Base-by-base conservation (phyloP, 345 rosid genomes). In the Tarenaya hassleriana region DNA sequence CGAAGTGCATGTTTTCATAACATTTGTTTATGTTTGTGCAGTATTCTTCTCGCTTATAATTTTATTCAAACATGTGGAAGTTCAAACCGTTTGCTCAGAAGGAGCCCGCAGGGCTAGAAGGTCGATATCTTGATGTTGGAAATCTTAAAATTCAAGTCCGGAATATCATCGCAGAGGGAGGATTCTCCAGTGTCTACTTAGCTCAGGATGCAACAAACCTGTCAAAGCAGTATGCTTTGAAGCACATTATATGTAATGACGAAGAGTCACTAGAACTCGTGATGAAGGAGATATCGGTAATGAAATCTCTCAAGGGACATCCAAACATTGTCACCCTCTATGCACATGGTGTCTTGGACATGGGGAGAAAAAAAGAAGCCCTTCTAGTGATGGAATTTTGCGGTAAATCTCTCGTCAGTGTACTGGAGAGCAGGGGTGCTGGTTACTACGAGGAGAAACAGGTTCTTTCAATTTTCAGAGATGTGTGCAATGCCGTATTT, bases 191-290 rank as follows among this genome's bases (percentile, higher is more conserved):
- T 41, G 99, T 94, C 35, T 88, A 94, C 74, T 62, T 79, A 51
- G 97, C 94, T 41, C 84, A 73, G 42, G 99, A 94, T 72, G 73
- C 75, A 41, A 45, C 67, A 19, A 73, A 86, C 51, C 38, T 64
- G 17, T 77, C 97, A 9, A 88, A 76, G 75, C 97, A 94, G 57
- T 94, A 83, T 49, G 99, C 97, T 20, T 68, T 94, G 53, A 94
- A 94, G 74, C 99, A 94, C 62, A 88, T 94, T 45, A 82, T 94
- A 48, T 94, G 94, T 75, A 78, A 83, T n/a, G 89, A 82, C 37
- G 86, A 83, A 37, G 99, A 94, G 57, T 81, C 94, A 0, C 62
- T 83, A 47, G 89, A 80, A 52, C 75, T 86, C 13, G 87, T 65
- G 13, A 62, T 73, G 73, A 94, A 82, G 69, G 99, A 94, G 83